Evolutionary conservation across 331 rosid species (phyloP), one percentile per base, ranked within the genome.

Genomic region (Stylosanthes scabra): DNA sequence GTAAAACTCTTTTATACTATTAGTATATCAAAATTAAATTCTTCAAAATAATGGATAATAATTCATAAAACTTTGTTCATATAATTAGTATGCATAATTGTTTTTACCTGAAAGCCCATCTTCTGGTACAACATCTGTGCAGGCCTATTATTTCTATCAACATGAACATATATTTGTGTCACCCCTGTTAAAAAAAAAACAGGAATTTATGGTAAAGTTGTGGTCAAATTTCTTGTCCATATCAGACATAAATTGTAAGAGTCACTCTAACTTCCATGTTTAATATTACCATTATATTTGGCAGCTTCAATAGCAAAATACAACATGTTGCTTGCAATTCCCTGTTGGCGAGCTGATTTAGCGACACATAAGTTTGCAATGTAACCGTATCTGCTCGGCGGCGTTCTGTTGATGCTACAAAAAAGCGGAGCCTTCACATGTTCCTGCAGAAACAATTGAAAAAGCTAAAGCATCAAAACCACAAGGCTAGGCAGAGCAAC

Each of bases 301-400:
- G 97, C 96, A 9, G 79, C 77, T 70, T 77, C 82, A 74, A 89
- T 63, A 57, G 99, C 99, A 84, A 89, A 91, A 71, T 63, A 77
- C 86, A 94, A 68, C 97, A 89, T 91, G 74, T 87, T 94, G 50
- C 85, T 88, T 12, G 93, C 99, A 74, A 91, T 83, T 59, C 99
- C 96, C 86, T 84, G 89, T 27, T 93, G 90, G 11, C 97, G 91
- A 59, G 93, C 87, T 44, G 89, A 70, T 78, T 91, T 94, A 41
- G 86, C 68, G 40, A 94, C 93, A 11, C 96, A 91, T 27, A 91
- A 63, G 86, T 94, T 94, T 8, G 90, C 83, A 81, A 91, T 78
- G 59, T 94, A 94, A 16, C 87, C 96, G 70, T 94, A 94, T 78
- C 82, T 88, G 70, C 73, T 85, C 46, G 79, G 78, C 15, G 78